Evolutionary conservation across 2,329 filamentous ascomycete genomes (phyloP), one percentile per base, ranked within the genome.

Genomic region (Monilinia fructigena): DNA sequence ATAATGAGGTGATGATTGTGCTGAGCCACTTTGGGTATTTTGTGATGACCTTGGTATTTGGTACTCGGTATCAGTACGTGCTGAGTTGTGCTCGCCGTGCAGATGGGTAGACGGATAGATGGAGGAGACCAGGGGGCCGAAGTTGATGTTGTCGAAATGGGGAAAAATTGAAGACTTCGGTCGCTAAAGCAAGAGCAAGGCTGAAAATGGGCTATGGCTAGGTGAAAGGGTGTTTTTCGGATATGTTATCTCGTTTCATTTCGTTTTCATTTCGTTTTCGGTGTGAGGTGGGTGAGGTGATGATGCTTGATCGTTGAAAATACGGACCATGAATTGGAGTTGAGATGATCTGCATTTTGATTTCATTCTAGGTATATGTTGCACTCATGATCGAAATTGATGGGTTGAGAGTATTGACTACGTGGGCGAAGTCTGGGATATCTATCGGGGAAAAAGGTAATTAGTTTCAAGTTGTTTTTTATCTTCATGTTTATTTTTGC

Each of bases 381-480:
- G 55, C 47, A 60, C 63, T 52, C 63, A 54, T 65, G 63, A 60
- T 59, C 47, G 26, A 50, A 60, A 31, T 53, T 26, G 45, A 16
- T 35, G 54, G 63, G 53, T 59, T 35, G 63, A 65, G 23, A 40
- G 26, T 65, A 16, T 64, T 53, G 63, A 60, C 55, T 65, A 52
- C 47, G 53, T 53, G 53, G 63, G 20, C 4, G 47, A 65, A 60
- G 47, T 45, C 14, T 53, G 47, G 18, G 26, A 42, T 54, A 35
- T 40, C 35, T 61, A 48, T 61, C 35, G 20, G 38, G 11, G 4
- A 26, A 28, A 40, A 26, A 12, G 31, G 54, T 12, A 42, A 53
- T 65, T 65, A 65, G 63, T 47, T 55, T 60, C 23, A 59, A 23
- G 14, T 60, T 47, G 26, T 26, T 58, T 54, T 47, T 40, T 8